Base-by-base conservation (phyloP, 768 basidiomycete species). In the Saitozyma sp. region DNA sequence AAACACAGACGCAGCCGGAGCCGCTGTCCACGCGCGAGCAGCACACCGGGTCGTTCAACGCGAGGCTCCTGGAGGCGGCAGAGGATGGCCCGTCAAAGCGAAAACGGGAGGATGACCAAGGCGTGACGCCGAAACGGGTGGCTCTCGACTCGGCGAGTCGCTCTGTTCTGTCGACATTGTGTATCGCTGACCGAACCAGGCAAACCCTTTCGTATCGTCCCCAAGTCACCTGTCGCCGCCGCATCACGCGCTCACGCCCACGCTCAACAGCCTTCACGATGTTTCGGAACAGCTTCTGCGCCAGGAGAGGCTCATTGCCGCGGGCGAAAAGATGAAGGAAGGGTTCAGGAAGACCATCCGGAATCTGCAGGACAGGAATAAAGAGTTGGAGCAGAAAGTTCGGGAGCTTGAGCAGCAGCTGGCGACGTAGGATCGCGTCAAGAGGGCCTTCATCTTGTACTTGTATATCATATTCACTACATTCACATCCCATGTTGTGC, bases 251-350 rank as follows among this genome's bases (percentile, higher is more conserved):
- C 53, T 72, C 51, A 61, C 72, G 1, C 66, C 69, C 6, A 56
- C 66, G 0, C 50, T 70, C 20, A 54, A 59, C 0, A 56, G 56
- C 7, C 61, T 75, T 3, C 56, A 60, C 56, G 54, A 65, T 5
- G 6, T 75, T 9, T 69, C 71, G 0, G 74, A 72, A 53, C 67
- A 72, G 57, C 55, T 75, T 9, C 56, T 65, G 29, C 67, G 71
- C 9, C 69, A 72, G 58, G 74, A 75, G 40, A 46, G 74, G 14
- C 51, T 75, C 39, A 53, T 75, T 10, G 50, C 55, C n/a, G 74
- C 74, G 8, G 65, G 66, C 0, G 69, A 75, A 39, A 60, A 66
- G 46, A 65, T 65, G 57, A 75, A 75, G 52, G 58, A 68, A 19
- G 71, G 74, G 5, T 65, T 75, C 53, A 48, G 74, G 29, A 70